Conservation (phyloP, 2,329 filamentous ascomycete species). For the Ilyonectria destructans region DNA sequence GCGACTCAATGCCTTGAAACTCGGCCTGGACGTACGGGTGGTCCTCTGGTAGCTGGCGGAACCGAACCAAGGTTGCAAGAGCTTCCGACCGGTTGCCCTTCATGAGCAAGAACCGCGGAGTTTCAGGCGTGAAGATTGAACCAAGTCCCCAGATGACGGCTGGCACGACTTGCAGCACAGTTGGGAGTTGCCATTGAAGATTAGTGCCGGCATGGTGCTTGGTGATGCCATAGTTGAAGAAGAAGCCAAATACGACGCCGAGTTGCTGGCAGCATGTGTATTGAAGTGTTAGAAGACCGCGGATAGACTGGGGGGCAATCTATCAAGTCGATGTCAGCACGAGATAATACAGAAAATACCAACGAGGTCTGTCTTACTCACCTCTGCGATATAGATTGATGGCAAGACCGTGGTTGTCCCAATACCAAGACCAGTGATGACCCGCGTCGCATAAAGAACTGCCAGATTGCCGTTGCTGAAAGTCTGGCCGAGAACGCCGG, state of each 20-base stretch:
- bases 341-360: too few species aligned
- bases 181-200: conserved; percentile 50
- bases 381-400: conserved; percentile 51
- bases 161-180: conserved; percentile 45
- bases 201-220: conserved; percentile 45
- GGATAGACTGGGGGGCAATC: conserved; percentile 50
- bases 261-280: conserved; percentile 55
- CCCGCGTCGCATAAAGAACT: conserved; percentile 45
- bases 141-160: conserved; percentile 48
- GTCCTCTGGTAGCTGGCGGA: conserved; percentile 47
- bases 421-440: conserved; percentile 49
- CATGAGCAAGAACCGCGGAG: conserved; percentile 46
- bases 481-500: conserved; percentile 54
- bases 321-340: background rate
- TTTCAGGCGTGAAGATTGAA: conserved; percentile 47
- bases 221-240: conserved; percentile 56
- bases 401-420: conserved; percentile 48
- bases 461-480: conserved; percentile 49
- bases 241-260: conserved; percentile 54
- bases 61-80: conserved; percentile 37
- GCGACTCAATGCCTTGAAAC: conserved; percentile 50
- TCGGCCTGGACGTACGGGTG: conserved; percentile 49
- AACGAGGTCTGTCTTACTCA: background rate
- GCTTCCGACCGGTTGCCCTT: conserved; percentile 41
- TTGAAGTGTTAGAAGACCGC: conserved; percentile 52